Evolutionary conservation across 129 eudicot species (phyloP), one percentile per base, ranked within the genome.

Genomic region (Artemisia annua): DNA sequence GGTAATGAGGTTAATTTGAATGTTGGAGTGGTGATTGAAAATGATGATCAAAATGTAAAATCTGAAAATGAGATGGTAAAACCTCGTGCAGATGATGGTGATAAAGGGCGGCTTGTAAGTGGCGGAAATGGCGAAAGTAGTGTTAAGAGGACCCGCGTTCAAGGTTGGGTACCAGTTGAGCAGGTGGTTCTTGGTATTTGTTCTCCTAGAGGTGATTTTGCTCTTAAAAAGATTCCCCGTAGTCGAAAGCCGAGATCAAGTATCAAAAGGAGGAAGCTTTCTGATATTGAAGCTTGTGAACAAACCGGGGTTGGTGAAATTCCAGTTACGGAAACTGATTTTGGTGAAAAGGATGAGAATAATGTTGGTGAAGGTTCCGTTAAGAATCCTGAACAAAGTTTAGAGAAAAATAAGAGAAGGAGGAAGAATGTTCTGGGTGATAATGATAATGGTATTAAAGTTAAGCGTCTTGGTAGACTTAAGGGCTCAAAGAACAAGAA

Each of bases 111-210:
- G 18, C 28, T 59, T 15, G 73, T 62, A 30, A 63, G 20, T 32
- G 73, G 35, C 13, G 78, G 13, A 14, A 24, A 60, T 22, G 39
- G 64, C n/a, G 39, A 59, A 59, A 61, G 15, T 61, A 14, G 66
- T 14, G 46, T 61, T 1, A 65, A 63, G 24, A 24, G 72, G 65
- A 56, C 59, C 0, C 1, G 1, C 63, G 28, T 5, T 52, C 44
- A 30, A 77, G n/a, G 22, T 43, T 71, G 61, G 66, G 1, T 3
- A 44, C 5, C 17, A 6, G 77, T 46, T 15, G 65, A 67, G 53
- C 26, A 8, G 28, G 12, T 71, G 64, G 77, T 78, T 78, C 60
- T 63, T 71, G 82, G 77, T 71, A 16, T 78, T 71, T 72, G 28
- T 70, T 70, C 44, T 6, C 67, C 4, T 15, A 26, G 26, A 11